Base-by-base conservation (phyloP, 164 flowering plant species). In the Santalum album region DNA sequence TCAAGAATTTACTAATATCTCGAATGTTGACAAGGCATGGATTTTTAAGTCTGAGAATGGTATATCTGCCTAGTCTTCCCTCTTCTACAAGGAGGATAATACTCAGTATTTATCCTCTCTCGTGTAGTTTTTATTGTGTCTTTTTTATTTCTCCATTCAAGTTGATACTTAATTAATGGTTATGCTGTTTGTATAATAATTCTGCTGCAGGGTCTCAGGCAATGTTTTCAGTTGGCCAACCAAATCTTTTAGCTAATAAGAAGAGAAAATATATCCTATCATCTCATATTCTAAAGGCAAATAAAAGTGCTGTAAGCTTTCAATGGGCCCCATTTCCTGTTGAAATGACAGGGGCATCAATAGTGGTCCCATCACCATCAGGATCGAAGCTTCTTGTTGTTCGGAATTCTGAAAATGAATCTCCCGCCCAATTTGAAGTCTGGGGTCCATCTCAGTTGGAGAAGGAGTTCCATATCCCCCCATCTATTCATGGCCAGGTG, bases 271-370 rank as follows among this genome's bases (percentile, higher is more conserved):
- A 53, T 49, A 68, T 87, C 45, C 49, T 82, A 36, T 83, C 99
- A 2, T 63, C 86, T 38, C 66, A 74, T 61, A 71, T 90, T 52
- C 59, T 70, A 2, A 66, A 67, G 49, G 74, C 62, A 62, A 73
- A 42, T 59, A 32, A 63, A 17, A 49, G 61, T 47, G 57, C 67
- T 36, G 66, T 75, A 32, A 81, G 58, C 63, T 87, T 87, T 62
- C 75, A 76, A n/a, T 94, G 99, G 97, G 71, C 92, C n/a, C 88
- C 96, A 45, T 89, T 90, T 71, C 99, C 99, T 19, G 51, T 84
- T 60, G 99, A 94, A 67, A 69, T 87, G 79, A 61, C 78, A 0
- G 91, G 91, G 44, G 90, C 73, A 26, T 82, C 97, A 27, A 44
- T 72, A 45, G 61, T 82, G 54, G 80, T 87, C 47, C 97, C 99